A percentile compares a stretch with the other conserved stretches of the same genome.
phyloP scores from a whole-genome alignment of 2,329 filamentous ascomycete species.

The Bretziella fagacearum region DNA sequence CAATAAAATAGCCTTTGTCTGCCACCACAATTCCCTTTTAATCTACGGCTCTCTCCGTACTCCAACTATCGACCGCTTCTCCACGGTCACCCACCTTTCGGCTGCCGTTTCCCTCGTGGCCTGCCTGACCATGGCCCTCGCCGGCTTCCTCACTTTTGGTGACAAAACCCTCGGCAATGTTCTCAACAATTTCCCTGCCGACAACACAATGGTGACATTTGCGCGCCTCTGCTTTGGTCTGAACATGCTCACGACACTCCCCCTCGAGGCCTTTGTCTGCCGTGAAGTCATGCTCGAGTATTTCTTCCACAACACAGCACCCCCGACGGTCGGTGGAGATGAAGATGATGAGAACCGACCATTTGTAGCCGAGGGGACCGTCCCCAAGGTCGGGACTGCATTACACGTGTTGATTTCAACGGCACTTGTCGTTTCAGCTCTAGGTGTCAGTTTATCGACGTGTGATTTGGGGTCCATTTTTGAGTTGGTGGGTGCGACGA shows the following conservation, averaged over 20 bases:
- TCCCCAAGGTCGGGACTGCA: constrained; percentile 33
- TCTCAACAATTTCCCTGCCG: constrained; percentile 86
- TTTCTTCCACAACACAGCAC: constrained; percentile 31
- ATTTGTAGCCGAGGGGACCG: constrained; percentile 13
- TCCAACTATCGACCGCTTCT: constrained; percentile 89
- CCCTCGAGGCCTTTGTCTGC: constrained; percentile 93
- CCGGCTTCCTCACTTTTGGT: constrained; percentile 85
- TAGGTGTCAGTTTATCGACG: constrained; percentile 63
- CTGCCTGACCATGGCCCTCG: constrained; percentile 73
- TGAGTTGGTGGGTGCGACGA: constrained; percentile 88
- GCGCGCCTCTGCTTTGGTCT: constrained; percentile 89
- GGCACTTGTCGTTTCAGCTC: constrained; percentile 59
- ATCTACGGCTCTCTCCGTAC: constrained; percentile 93
- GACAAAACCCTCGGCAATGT: constrained; percentile 87
- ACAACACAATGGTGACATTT: constrained; percentile 88
- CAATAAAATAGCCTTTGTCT: constrained; percentile 37
- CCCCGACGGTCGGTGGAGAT: background rate
- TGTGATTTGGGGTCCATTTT: constrained; percentile 92
- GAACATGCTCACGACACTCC: constrained; percentile 96
- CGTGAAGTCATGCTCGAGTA: constrained; percentile 92
- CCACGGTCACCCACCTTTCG: constrained; percentile 83
- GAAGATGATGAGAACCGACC: constrained; percentile 10
- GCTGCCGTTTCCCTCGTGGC: constrained; percentile 82
- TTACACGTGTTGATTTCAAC: constrained; percentile 80
- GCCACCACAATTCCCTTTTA: constrained; percentile 86